phyloP scores from a whole-genome alignment of 208 protist genomes.

The Leptomonas pyrrhocoris region DNA sequence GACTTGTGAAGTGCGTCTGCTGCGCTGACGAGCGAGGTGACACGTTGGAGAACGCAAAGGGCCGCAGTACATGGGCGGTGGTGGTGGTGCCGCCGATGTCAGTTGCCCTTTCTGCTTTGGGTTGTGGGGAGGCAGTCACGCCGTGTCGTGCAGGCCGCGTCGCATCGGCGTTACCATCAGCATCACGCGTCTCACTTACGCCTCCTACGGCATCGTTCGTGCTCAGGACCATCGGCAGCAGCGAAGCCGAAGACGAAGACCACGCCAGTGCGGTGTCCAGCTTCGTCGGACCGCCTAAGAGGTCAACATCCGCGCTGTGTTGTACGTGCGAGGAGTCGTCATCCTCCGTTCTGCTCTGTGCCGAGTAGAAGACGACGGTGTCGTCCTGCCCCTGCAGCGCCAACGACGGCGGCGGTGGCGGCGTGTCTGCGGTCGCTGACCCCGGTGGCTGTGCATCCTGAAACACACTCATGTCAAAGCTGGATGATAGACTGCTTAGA shows the following conservation, averaged over 20 bases:
- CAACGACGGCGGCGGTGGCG: conserved; percentile 5
- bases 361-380: background rate
- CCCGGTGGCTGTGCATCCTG: background rate
- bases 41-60: background rate
- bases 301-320: background rate
- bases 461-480: background rate
- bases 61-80: background rate
- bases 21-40: background rate
- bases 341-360: background rate
- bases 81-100: background rate
- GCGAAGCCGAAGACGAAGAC: background rate
- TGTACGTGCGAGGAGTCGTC: background rate
- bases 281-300: background rate
- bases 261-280: background rate
- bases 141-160: background rate
- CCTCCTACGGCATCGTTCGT: too few species aligned
- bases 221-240: background rate
- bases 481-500: background rate
- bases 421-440: conserved; percentile 3
- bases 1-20: too few species aligned
- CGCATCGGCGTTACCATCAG: too few species aligned
- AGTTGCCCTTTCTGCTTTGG: background rate
- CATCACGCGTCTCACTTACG: too few species aligned
- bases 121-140: background rate
- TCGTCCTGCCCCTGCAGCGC: background rate